phyloP scores from a whole-genome alignment of 2,329 filamentous ascomycete species.

The Microsporum canis region DNA sequence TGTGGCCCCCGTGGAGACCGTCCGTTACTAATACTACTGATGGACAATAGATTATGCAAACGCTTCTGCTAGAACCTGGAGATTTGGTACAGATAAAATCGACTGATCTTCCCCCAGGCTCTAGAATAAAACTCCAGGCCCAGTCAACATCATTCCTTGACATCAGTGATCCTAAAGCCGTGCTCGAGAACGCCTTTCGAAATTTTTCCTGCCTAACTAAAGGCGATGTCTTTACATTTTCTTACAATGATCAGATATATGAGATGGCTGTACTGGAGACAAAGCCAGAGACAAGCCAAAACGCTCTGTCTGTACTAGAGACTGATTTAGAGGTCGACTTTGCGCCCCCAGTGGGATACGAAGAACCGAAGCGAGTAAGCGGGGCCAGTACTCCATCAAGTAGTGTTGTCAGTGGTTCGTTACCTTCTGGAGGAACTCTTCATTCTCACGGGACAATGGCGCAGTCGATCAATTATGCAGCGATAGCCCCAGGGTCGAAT shows the following conservation, averaged over 20 bases:
- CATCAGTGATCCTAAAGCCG: conserved; percentile 92
- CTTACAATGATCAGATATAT: conserved; percentile 90
- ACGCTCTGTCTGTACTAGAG: conserved; percentile 84
- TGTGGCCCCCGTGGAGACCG: not conserved
- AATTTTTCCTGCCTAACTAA: conserved; percentile 91
- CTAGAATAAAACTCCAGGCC: conserved; percentile 91
- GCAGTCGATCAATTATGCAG: conserved; percentile 89
- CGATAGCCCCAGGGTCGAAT: conserved; percentile 69
- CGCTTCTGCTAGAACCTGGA: conserved; percentile 74
- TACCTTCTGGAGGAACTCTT: conserved; percentile 61
- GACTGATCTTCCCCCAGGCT: conserved; percentile 79
- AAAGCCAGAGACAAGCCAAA: conserved; percentile 71
- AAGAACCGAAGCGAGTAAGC: conserved; percentile 66
- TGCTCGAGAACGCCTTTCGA: conserved; percentile 90
- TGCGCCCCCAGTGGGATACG: conserved; percentile 83
- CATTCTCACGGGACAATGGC: conserved; percentile 90
- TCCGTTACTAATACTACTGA: conserved; percentile 6
- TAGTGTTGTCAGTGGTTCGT: conserved; percentile 37
- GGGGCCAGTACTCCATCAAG: conserved; percentile 82
- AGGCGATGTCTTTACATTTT: conserved; percentile 89
- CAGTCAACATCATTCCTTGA: conserved; percentile 90
- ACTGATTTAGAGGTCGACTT: conserved; percentile 97
- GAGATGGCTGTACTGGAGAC: conserved; percentile 89
- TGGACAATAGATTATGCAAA: conserved; percentile 77
- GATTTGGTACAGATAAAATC: conserved; percentile 93